phyloP scores from a whole-genome alignment of 768 basidiomycete species.

The Imleria badia region DNA sequence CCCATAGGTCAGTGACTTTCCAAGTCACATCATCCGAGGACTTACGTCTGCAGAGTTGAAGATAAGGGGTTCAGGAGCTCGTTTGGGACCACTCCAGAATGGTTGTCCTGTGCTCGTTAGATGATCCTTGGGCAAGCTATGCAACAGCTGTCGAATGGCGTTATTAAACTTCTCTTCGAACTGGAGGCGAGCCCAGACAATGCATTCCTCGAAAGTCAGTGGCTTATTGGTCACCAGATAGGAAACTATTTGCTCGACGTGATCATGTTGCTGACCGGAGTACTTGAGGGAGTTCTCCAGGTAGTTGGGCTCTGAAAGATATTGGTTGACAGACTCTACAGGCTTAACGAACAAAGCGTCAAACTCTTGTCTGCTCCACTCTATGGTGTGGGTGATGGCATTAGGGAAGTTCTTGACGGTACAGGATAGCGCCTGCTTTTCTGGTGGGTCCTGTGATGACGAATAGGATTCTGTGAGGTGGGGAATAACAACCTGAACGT shows the following conservation, averaged over 20 bases:
- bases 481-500: conserved; percentile 93
- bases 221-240: conserved; percentile 93
- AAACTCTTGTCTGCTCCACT: conserved; percentile 96
- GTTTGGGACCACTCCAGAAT: conserved; percentile 99
- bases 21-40: conserved; percentile 7
- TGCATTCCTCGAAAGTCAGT: conserved; percentile 95
- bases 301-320: conserved; percentile 95
- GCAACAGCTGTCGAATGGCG: conserved; percentile 88
- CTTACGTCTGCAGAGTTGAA: conserved; percentile 89
- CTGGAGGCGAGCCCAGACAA: conserved; percentile 92
- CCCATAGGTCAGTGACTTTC: conserved; percentile 11
- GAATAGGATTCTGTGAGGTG: conserved; percentile 95
- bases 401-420: conserved; percentile 99
- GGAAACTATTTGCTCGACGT: conserved; percentile 82
- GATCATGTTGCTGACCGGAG: conserved; percentile 88
- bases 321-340: conserved; percentile 89
- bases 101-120: conserved; percentile 89
- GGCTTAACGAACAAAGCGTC: conserved; percentile 94
- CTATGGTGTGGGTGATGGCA: conserved; percentile 95
- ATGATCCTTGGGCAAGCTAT: conserved; percentile 93
- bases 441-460: conserved; percentile 97
- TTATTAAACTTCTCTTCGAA: conserved; percentile 95
- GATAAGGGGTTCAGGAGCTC: conserved; percentile 86
- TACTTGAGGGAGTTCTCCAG: conserved; percentile 88
- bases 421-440: conserved; percentile 95